These are phyloP conservation scores for Agaricales sp. DNA, from an alignment of 1,284 basidiomycete species.

Conservation along the genomic window DNA sequence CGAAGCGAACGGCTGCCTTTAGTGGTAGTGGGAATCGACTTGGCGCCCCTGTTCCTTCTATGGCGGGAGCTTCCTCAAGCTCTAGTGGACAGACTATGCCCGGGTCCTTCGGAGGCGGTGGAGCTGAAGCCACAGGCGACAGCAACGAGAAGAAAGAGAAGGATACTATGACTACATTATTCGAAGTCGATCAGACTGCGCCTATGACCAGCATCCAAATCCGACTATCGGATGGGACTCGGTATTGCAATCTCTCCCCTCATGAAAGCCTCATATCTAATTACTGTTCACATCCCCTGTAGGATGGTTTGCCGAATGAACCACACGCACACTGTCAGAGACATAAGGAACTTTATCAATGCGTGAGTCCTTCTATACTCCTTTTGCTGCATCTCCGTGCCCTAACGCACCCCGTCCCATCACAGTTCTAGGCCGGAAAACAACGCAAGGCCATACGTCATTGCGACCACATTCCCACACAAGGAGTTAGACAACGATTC, in stretches of 20 bases:
- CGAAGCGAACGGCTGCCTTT: conserved; percentile 42
- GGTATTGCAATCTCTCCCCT: conserved; percentile 37
- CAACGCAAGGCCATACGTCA: conserved; percentile 15
- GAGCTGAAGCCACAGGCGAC: conserved; percentile 17
- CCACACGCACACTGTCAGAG: conserved; percentile 80
- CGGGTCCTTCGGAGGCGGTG: conserved; percentile 32
- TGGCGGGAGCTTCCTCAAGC: conserved; percentile 8
- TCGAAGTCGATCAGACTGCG: conserved; percentile 73
- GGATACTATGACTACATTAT: conserved; percentile 40
- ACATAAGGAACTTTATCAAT: conserved; percentile 83
- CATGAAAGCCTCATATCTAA: not conserved
- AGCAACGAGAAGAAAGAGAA: conserved; percentile 20
- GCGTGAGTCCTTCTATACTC: conserved; percentile 48
- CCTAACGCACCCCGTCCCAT: conserved; percentile 6
- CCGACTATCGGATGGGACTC: conserved; percentile 84
- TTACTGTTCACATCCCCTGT: conserved; percentile 11
- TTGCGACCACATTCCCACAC: conserved; percentile 54
- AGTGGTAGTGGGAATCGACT: conserved; percentile 77
- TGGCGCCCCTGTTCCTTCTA: conserved; percentile 51
- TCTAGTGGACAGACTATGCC: conserved; percentile 33
- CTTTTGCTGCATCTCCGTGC: conserved; percentile 4
- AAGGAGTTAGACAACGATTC: conserved; percentile 38
- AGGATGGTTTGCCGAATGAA: conserved; percentile 89
- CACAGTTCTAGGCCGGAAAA: conserved; percentile 71
- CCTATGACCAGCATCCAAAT: conserved; percentile 92